Evolutionary conservation across 495 filamentous ascomycete species (phyloP), one percentile per base, ranked within the genome.

Genomic region (Penicillium pulvis): DNA sequence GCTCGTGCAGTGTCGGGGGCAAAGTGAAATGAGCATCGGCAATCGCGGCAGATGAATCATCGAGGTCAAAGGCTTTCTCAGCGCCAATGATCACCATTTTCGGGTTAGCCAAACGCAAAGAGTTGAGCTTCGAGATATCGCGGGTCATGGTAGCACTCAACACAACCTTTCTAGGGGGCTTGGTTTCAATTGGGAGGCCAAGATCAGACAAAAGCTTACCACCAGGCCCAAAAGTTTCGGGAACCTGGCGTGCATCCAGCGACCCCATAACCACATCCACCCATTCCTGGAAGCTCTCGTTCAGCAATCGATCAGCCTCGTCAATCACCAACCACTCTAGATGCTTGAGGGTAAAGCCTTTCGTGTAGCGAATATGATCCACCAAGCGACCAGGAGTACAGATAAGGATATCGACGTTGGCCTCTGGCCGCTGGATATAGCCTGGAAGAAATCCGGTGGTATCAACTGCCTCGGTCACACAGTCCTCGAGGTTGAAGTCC

Each of bases 231-330:
- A 80, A 82, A n/a, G 82, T 76, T 49, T 80, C 79, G 7, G 80
- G 76, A 4, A 71, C 65, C 4, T 74, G 70, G 53, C 79, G 75
- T 5, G 69, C 67, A 59, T 88, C 79, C 48, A 96, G 68, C 7
- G 79, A 82, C 2, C 78, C 79, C 67, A 91, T 85, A 5, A 96
- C 84, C 3, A 86, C 72, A 51, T 87, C 84, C 6, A 95, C 79
- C 91, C 93, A 98, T 64, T 94, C 88, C 66, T 97, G 93, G 69
- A 93, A 98, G 60, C 88, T 91, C 69, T 97, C 90, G 20, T 92
- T 89, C 5, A 98, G 84, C 6, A 98, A 74, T 61, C 93, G 87
- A 76, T 98, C 94, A 1, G 93, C 94, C 75, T 98, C 94, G 66
- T 98, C 94, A 31, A 98, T 89, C 11, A 97, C 84, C 6, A 98